Evolutionary conservation across 2,329 filamentous ascomycete species (phyloP).

Genomic region (Tolypocladium album): DNA sequence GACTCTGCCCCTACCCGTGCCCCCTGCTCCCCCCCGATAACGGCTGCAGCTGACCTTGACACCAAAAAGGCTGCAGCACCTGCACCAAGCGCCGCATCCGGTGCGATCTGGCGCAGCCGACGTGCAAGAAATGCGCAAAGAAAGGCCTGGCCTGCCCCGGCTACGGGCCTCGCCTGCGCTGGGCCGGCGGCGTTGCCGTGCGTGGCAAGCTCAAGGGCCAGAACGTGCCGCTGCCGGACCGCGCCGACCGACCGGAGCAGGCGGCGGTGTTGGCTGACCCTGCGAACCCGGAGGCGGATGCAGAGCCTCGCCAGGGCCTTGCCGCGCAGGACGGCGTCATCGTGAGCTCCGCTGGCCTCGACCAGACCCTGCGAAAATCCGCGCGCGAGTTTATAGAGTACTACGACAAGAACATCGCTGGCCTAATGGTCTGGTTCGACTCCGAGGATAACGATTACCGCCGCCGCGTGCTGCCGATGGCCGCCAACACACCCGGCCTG

Average conservation of each 20-base stretch:
- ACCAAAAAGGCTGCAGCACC: slow-evolving; percentile 11
- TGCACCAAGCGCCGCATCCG: slow-evolving; percentile 17
- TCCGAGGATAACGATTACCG: slow-evolving; percentile 17
- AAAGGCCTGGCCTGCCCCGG: slow-evolving; percentile 17
- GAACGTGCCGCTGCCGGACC: slow-evolving; percentile 6
- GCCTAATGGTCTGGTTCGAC: slow-evolving; percentile 20
- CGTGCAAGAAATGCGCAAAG: slow-evolving; percentile 16
- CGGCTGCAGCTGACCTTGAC: not conserved
- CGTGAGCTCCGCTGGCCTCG: slow-evolving; percentile 2
- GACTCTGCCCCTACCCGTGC: not conserved
- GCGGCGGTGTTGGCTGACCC: not conserved
- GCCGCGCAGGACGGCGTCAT: not conserved
- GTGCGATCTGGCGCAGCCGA: slow-evolving; percentile 14
- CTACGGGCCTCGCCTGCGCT: slow-evolving; percentile 14
- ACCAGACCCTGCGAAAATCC: slow-evolving; percentile 8
- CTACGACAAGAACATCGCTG: slow-evolving; percentile 16
- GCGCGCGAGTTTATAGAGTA: slow-evolving; percentile 15
- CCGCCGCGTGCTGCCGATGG: slow-evolving; percentile 13
- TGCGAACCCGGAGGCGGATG: not conserved
- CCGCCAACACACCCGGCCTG: slow-evolving; percentile 13
- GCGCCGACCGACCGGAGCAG: not conserved
- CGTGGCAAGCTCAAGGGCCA: slow-evolving; percentile 14
- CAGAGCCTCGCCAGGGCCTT: not conserved
- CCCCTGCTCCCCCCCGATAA: not conserved
- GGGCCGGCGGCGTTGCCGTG: slow-evolving; percentile 16